Percentiles rank a stretch among this genome's conserved stretches.
These are phyloP conservation scores for Salix suchowensis DNA, from an alignment of 345 rosid species.

Conservation along the genomic window DNA sequence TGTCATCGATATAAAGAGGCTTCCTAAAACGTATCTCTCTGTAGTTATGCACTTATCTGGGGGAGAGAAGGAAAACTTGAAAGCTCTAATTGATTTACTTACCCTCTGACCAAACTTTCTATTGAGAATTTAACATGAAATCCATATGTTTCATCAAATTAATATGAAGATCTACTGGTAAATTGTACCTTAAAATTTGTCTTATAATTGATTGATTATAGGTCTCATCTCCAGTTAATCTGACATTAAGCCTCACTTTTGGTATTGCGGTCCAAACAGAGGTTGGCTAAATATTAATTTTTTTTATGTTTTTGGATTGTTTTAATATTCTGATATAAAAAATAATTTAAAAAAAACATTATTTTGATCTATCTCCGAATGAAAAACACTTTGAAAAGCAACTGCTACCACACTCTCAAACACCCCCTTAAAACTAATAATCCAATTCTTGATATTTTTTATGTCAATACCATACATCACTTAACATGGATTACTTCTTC, in stretches of 20 bases:
- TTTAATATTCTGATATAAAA: too few relatives aligned
- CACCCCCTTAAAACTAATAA: not conserved
- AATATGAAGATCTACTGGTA: not conserved
- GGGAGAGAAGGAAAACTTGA: not conserved
- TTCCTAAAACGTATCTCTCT: not conserved
- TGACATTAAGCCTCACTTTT: not conserved
- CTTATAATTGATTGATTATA: not conserved
- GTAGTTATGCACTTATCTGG: not conserved
- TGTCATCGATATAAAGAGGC: not conserved
- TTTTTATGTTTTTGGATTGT: too few relatives aligned
- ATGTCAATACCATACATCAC: not conserved
- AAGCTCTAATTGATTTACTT: not conserved
- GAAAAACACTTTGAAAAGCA: too few relatives aligned
- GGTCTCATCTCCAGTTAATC: not conserved
- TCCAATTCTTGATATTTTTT: not conserved
- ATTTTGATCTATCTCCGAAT: too few relatives aligned
- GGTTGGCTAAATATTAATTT: too few relatives aligned
- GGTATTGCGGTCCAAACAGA: too few relatives aligned
- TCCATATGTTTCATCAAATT: not conserved
- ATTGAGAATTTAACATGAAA: not conserved
- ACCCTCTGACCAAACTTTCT: not conserved
- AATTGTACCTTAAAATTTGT: not conserved
- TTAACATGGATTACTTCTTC: constrained; percentile 8
- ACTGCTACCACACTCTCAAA: too few relatives aligned
- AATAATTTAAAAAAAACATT: too few relatives aligned